Evolutionary conservation across 1,139 yeast genomes (phyloP), one percentile per base, ranked within the genome.

Genomic region (Casaregolazyma lundiana): DNA sequence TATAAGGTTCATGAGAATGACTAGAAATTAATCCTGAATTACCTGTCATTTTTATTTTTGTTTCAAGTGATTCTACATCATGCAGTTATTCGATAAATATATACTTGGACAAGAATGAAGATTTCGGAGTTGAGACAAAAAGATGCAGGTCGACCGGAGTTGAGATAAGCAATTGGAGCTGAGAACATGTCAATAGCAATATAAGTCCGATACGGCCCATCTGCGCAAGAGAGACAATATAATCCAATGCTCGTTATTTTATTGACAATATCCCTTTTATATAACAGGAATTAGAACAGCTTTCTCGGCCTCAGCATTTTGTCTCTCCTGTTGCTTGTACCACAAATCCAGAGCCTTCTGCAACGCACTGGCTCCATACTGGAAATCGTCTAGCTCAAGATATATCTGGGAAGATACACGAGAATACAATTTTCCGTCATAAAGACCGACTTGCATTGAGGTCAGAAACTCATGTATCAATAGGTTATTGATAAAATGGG

Each of bases 391-490:
- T 24, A 76, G 56, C 36, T 78, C 83, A 52, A 78, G 75, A 59
- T 80, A 82, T 6, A 79, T 63, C 56, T 81, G 85, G 37, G 80
- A 80, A 38, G 82, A 75, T 51, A 80, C 75, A 50, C 90, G 71
- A 17, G 73, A 68, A 56, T 70, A 73, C 34, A 75, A 48, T 34
- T 64, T 62, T 1, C 69, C 75, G 37, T 72, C 67, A 56, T 76
- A 79, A 19, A 61, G 57, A 3, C 59, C 62, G 21, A 73, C 53
- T 7, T 80, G 84, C 19, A 77, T 70, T 55, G 67, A 76, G 0
- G 81, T 73, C 19, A 71, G 69, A 50, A 67, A 55, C 7, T 70
- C 61, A n/a, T 50, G 38, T 47, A 64, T 52, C 49, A 60, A 49
- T 15, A 56, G 53, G 19, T 55, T 54, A 37, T 55, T 56, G 20